Percentiles rank a stretch among this genome's conserved stretches.
Conservation (phyloP, 768 basidiomycete species). For the Brasilioporus rufonigricans region DNA sequence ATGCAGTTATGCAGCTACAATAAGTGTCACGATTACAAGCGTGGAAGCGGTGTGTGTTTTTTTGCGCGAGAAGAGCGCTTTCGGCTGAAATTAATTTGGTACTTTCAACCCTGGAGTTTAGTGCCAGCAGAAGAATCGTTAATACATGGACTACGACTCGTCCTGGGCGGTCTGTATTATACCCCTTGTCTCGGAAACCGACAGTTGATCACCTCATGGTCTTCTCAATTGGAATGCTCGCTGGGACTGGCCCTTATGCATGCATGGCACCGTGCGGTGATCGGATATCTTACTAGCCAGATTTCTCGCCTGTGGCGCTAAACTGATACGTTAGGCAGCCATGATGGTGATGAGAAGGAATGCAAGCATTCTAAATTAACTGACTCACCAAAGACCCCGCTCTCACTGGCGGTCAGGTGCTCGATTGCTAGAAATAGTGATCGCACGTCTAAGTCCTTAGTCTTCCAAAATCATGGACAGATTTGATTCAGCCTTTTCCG, state of each 20-base stretch:
- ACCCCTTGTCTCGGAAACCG: background rate
- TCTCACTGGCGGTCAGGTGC: background rate
- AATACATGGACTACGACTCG: background rate
- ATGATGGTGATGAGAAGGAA: background rate
- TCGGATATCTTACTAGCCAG: background rate
- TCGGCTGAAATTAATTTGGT: background rate
- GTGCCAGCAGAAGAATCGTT: background rate
- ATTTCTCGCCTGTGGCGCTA: background rate
- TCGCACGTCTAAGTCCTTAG: background rate
- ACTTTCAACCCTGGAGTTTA: background rate
- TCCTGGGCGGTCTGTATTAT: background rate
- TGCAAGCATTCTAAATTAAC: constrained; percentile 3
- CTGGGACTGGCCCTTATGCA: constrained; percentile 1
- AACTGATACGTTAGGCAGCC: background rate
- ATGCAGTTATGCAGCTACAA: background rate
- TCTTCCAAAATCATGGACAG: background rate
- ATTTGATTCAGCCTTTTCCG: background rate
- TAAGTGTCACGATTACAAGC: background rate
- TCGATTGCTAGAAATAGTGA: background rate
- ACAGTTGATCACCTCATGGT: background rate
- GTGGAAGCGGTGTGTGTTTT: background rate
- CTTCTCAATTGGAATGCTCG: background rate
- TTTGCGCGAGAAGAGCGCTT: background rate
- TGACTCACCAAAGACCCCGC: constrained; percentile 5
- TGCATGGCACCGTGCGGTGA: constrained; percentile 3